Evolutionary conservation across 2,329 filamentous ascomycete species (phyloP).

Genomic region (Mycosphaerella sp.): DNA sequence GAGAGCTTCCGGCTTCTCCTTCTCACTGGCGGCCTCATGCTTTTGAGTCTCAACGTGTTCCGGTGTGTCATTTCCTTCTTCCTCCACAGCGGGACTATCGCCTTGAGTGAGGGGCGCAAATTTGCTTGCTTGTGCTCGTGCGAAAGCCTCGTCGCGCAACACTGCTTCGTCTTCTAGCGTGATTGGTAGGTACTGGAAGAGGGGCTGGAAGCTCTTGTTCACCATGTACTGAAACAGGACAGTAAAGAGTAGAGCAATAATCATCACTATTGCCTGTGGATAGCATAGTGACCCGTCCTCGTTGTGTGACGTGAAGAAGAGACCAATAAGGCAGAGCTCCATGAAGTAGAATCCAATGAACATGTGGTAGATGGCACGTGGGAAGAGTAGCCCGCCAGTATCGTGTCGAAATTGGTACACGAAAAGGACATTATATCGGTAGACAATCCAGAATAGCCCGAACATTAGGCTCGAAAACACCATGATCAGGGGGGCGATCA

Average conservation of each 20-base stretch:
- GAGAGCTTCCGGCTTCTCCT: constrained; percentile 12
- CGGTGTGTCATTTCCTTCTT: constrained; percentile 12
- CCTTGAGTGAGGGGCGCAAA: constrained; percentile 27
- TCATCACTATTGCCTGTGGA: constrained; percentile 78
- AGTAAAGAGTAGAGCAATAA: constrained; percentile 66
- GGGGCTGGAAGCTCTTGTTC: constrained; percentile 74
- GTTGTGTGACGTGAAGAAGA: constrained; percentile 74
- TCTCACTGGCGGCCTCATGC: constrained; percentile 21
- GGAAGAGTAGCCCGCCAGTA: constrained; percentile 88
- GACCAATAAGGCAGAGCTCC: constrained; percentile 80
- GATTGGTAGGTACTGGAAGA: constrained; percentile 85
- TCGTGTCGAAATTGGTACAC: constrained; percentile 85
- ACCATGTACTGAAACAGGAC: constrained; percentile 71
- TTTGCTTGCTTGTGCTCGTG: constrained; percentile 53
- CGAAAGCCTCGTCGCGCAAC: constrained; percentile 82
- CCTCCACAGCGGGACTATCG: constrained; percentile 22
- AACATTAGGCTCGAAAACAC: constrained; percentile 94
- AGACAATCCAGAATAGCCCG: constrained; percentile 82
- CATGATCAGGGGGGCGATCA: constrained; percentile 84
- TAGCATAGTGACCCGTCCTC: constrained; percentile 52
- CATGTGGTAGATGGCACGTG: constrained; percentile 86
- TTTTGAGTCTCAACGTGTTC: constrained; percentile 12
- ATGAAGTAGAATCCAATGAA: constrained; percentile 94
- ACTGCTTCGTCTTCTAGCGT: constrained; percentile 95
- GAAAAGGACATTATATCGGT: constrained; percentile 95